Percentiles rank a stretch among this genome's conserved stretches.
These are phyloP conservation scores for Colletotrichum caudatum DNA, from an alignment of 2,329 filamentous ascomycete species.

Conservation along the genomic window DNA sequence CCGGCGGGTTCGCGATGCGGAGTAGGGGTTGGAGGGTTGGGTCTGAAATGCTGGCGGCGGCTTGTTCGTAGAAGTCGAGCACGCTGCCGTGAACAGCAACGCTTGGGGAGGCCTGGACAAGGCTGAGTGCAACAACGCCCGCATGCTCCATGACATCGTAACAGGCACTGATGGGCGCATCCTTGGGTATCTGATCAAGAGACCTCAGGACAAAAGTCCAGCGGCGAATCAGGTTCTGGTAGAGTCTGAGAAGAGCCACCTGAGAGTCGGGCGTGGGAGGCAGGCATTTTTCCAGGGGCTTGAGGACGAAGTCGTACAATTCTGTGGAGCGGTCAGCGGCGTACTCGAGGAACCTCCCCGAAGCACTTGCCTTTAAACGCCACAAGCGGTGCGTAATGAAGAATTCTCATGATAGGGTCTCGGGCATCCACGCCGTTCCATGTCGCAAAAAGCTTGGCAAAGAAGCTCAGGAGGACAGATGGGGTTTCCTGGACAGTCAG, in stretches of 20 bases:
- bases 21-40: conserved; percentile 64
- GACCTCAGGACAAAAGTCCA: conserved; percentile 64
- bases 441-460: conserved; percentile 63
- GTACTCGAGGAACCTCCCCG: background rate
- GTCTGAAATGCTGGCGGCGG: conserved; percentile 68
- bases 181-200: conserved; percentile 50
- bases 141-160: conserved; percentile 60
- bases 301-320: conserved; percentile 61
- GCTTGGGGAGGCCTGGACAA: conserved; percentile 65
- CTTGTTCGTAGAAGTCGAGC: conserved; percentile 77
- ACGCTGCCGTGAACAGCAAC: conserved; percentile 65
- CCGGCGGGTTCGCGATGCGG: conserved; percentile 76
- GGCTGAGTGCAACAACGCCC: conserved; percentile 68
- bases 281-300: conserved; percentile 59
- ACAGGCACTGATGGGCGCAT: conserved; percentile 53
- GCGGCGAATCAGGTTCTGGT: conserved; percentile 73
- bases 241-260: conserved; percentile 72
- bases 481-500: conserved; percentile 47
- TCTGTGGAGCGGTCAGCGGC: conserved; percentile 56
- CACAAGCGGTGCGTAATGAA: conserved; percentile 66
- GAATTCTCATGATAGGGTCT: conserved; percentile 67
- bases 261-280: conserved; percentile 60
- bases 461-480: conserved; percentile 62
- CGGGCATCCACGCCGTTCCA: conserved; percentile 73
- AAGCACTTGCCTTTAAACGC: conserved; percentile 65